Conservation (phyloP, 2,329 filamentous ascomycete genomes). For the Phaeophleospora eucalypticola region DNA sequence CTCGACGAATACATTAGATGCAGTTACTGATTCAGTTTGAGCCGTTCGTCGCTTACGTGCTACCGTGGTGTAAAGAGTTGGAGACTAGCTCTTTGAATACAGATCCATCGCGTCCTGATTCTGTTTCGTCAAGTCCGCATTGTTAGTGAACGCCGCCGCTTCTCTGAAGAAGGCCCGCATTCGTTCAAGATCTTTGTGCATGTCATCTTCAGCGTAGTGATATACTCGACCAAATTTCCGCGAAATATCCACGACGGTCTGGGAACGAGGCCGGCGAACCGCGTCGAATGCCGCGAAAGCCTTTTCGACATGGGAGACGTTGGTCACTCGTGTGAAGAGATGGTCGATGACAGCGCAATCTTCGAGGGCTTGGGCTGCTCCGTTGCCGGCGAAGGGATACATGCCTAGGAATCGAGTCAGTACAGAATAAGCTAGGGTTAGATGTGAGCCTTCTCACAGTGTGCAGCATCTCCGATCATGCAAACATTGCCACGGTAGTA, state of each 20-base stretch:
- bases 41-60: no score
- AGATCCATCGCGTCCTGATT: constrained; percentile 27
- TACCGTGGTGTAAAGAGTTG: no score
- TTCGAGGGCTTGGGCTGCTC: constrained; percentile 38
- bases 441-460: no score
- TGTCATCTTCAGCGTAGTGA: constrained; percentile 27
- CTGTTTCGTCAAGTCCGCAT: constrained; percentile 29
- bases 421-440: no score
- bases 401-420: no score
- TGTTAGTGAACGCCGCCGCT: constrained; percentile 30
- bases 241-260: constrained; percentile 30
- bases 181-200: constrained; percentile 27
- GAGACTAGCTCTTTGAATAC: no score
- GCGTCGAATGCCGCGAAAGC: constrained; percentile 29
- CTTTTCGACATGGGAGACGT: constrained; percentile 18
- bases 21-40: no score
- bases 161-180: constrained; percentile 32
- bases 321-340: constrained; percentile 25
- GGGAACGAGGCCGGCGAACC: constrained; percentile 26
- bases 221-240: constrained; percentile 30
- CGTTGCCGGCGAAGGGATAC: constrained; percentile 33
- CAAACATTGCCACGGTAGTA: constrained; percentile 29
- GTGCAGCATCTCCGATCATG: constrained; percentile 40
- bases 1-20: no score
- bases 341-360: constrained; percentile 28